These are phyloP conservation scores for Gnaphalium uliginosum DNA, from an alignment of 129 eudicot species.

Conservation along the genomic window DNA sequence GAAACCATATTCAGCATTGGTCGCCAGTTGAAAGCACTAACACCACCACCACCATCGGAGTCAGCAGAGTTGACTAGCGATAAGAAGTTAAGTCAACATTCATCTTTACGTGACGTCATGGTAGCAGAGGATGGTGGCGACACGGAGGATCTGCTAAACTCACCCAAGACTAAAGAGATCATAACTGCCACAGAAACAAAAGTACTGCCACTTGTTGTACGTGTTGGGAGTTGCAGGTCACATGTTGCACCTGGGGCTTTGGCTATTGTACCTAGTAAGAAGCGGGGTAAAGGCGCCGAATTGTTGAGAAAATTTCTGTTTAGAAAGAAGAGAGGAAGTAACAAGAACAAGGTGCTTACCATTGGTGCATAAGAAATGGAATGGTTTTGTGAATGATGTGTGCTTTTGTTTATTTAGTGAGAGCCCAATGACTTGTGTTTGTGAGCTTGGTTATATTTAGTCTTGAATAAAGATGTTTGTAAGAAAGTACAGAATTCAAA, in stretches of 20 bases:
- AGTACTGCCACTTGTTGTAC: conserved; percentile 24
- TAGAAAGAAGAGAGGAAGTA: conserved; percentile 65
- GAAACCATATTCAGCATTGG: conserved; percentile 71
- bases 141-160: conserved; percentile 30
- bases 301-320: conserved; percentile 63
- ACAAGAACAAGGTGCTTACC: conserved; percentile 51
- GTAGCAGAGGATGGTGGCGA: conserved; percentile 51
- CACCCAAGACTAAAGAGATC: conserved; percentile 53
- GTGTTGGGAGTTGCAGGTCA: conserved; percentile 35
- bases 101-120: conserved; percentile 77
- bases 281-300: conserved; percentile 53
- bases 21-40: conserved; percentile 72
- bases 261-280: conserved; percentile 61
- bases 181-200: conserved; percentile 39
- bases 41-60: conserved; percentile 39
- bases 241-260: conserved; percentile 45
- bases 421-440: conserved; percentile 17
- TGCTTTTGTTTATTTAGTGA: conserved; percentile 15
- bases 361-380: conserved; percentile 28
- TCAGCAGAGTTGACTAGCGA: conserved; percentile 25
- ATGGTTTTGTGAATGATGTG: conserved; percentile 26
- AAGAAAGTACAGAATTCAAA: not conserved
- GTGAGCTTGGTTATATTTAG: conserved; percentile 28
- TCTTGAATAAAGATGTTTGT: conserved; percentile 22
- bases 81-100: conserved; percentile 36